A percentile compares a stretch with the other conserved stretches of the same genome.
Conservation (phyloP, 108 stramenopile genomes). For the Nitzschia sp. region DNA sequence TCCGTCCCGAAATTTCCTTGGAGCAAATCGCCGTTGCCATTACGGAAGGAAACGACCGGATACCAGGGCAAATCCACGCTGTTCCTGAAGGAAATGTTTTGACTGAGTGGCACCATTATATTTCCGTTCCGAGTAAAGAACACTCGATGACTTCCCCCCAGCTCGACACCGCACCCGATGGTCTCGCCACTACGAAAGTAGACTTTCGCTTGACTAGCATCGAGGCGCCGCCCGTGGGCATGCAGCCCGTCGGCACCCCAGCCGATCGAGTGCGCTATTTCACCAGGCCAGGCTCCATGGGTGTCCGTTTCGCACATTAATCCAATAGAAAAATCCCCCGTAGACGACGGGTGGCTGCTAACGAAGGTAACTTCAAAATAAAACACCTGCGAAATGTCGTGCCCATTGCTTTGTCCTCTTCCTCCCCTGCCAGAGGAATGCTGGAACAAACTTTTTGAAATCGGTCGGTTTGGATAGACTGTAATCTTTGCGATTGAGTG, state of each 20-base stretch:
- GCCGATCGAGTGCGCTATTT: constrained; percentile 15
- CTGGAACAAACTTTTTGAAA: background rate
- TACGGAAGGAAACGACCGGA: constrained; percentile 11
- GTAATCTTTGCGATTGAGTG: background rate
- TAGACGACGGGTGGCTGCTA: background rate
- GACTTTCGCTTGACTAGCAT: background rate
- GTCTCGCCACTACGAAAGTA: constrained; percentile 22
- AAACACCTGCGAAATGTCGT: constrained; percentile 7
- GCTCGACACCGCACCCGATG: constrained; percentile 34
- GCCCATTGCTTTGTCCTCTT: background rate
- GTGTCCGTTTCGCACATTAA: background rate
- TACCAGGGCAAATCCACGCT: background rate
- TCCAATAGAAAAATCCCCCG: constrained; percentile 11
- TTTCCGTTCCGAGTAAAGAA: constrained; percentile 33
- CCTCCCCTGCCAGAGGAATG: too few relatives aligned
- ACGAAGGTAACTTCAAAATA: constrained; percentile 22
- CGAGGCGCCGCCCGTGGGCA: constrained; percentile 2
- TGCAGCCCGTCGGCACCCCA: constrained; percentile 11
- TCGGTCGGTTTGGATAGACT: constrained; percentile 3
- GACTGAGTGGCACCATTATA: constrained; percentile 9
- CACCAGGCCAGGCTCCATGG: constrained; percentile 10
- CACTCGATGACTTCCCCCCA: constrained; percentile 10
- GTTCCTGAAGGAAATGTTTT: background rate
- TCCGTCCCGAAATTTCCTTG: constrained; percentile 17
- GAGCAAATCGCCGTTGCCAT: constrained; percentile 3